phyloP scores from a whole-genome alignment of 1,139 yeast genomes.

The Lodderomyces elongisporus region DNA sequence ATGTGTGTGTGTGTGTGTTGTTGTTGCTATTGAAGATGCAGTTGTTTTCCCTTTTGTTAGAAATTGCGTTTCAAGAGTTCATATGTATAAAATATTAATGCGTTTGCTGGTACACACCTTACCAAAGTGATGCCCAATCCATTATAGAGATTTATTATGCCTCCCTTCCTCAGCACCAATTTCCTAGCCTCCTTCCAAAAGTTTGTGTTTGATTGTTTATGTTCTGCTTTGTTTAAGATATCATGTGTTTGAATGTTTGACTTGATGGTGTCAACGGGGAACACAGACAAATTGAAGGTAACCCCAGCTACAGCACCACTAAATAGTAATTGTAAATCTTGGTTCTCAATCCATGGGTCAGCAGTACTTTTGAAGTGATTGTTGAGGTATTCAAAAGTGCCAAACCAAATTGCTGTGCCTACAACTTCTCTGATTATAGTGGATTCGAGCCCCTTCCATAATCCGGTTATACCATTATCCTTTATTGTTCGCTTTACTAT shows the following conservation, averaged over 20 bases:
- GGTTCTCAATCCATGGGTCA: slow-evolving; percentile 17
- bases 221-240: slow-evolving; percentile 15
- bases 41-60: too few species aligned
- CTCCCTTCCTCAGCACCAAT: slow-evolving; percentile 44
- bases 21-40: too few species aligned
- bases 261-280: slow-evolving; percentile 89
- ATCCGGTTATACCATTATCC: slow-evolving; percentile 49
- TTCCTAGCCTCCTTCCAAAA: slow-evolving; percentile 27
- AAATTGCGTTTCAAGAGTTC: slow-evolving; percentile 54
- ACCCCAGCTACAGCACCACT: slow-evolving; percentile 90
- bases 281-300: slow-evolving; percentile 70
- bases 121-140: slow-evolving; percentile 81
- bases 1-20: neutral
- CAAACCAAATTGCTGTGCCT: slow-evolving; percentile 94
- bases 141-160: slow-evolving; percentile 66
- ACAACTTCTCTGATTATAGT: slow-evolving; percentile 79
- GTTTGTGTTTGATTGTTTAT: slow-evolving; percentile 11
- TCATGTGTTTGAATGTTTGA: slow-evolving; percentile 75
- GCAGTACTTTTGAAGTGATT: slow-evolving; percentile 27
- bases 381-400: slow-evolving; percentile 66
- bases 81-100: slow-evolving; percentile 75
- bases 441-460: slow-evolving; percentile 85
- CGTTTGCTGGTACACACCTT: slow-evolving; percentile 87
- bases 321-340: slow-evolving; percentile 51
- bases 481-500: slow-evolving; percentile 42